phyloP scores from a whole-genome alignment of 352 stramenopile genomes.

The Phytopythium delawarense region DNA sequence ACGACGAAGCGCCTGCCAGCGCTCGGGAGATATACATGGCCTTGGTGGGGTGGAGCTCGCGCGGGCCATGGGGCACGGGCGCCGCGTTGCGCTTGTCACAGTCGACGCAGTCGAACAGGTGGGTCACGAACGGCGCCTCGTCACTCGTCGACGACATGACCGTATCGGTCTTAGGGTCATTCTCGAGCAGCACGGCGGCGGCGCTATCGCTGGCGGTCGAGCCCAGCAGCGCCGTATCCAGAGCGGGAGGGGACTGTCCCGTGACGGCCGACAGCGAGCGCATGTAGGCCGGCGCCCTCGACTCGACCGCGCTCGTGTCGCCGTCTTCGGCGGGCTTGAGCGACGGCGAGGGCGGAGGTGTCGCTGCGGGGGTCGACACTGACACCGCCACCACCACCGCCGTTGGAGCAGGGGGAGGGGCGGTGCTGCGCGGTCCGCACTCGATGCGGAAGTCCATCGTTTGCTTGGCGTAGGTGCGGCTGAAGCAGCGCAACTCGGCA shows the following conservation, averaged over 20 bases:
- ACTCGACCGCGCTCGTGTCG: conserved; percentile 7
- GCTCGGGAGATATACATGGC: conserved; percentile 62
- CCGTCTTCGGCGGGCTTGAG: background rate
- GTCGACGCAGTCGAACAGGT: conserved; percentile 66
- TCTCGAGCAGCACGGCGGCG: background rate
- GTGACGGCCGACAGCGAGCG: conserved; percentile 11
- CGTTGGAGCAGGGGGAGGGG: background rate
- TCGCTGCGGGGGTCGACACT: background rate
- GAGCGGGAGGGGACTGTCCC: background rate
- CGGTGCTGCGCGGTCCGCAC: conserved; percentile 4
- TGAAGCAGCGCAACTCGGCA: conserved; percentile 42
- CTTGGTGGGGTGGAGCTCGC: conserved; percentile 63
- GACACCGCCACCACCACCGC: background rate
- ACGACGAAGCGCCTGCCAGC: conserved; percentile 18
- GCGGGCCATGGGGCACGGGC: conserved; percentile 40
- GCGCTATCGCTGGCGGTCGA: background rate
- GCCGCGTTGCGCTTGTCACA: conserved; percentile 31
- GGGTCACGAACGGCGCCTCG: conserved; percentile 22
- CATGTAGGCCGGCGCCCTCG: conserved; percentile 4
- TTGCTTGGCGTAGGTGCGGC: conserved; percentile 52
- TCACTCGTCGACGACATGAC: background rate
- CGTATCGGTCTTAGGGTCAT: background rate
- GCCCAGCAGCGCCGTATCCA: background rate
- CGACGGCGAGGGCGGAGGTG: background rate
- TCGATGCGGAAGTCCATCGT: conserved; percentile 62